These are phyloP conservation scores for Cubamyces sp. DNA, from an alignment of 768 basidiomycete genomes.

Conservation along the genomic window DNA sequence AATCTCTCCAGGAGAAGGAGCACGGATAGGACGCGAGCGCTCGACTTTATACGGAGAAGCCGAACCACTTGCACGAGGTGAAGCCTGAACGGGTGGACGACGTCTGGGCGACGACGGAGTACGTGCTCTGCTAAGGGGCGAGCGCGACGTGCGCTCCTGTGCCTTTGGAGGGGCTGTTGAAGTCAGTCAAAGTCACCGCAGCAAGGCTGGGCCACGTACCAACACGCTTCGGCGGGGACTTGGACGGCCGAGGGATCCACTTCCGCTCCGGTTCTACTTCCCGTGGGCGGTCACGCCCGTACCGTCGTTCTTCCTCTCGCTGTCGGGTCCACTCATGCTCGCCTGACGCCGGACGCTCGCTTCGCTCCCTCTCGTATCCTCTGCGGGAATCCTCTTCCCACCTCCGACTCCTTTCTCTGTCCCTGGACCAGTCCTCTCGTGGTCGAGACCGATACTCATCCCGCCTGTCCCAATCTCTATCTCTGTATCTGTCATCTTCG, in stretches of 20 bases:
- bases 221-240: slow-evolving; percentile 31
- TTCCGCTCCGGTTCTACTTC: slow-evolving; percentile 23
- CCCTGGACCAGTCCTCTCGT: slow-evolving; percentile 15
- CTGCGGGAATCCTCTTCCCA: slow-evolving; percentile 16
- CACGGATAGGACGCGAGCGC: slow-evolving; percentile 19
- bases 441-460: slow-evolving; percentile 22
- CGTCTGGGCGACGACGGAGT: slow-evolving; percentile 18
- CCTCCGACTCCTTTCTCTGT: slow-evolving; percentile 11
- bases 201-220: slow-evolving; percentile 20
- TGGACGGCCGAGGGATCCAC: slow-evolving; percentile 28
- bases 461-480: slow-evolving; percentile 29
- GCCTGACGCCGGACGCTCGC: slow-evolving; percentile 6
- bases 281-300: slow-evolving; percentile 16
- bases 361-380: not conserved
- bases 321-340: slow-evolving; percentile 12
- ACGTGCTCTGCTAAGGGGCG: slow-evolving; percentile 17
- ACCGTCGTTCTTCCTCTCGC: slow-evolving; percentile 22
- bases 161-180: slow-evolving; percentile 6
- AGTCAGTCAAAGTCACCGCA: slow-evolving; percentile 1
- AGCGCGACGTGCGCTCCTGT: slow-evolving; percentile 9
- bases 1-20: slow-evolving; percentile 13
- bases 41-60: slow-evolving; percentile 20
- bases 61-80: slow-evolving; percentile 15
- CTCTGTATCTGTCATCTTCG: slow-evolving; percentile 28
- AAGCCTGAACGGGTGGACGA: slow-evolving; percentile 14